Evolutionary conservation across 2,329 filamentous ascomycete species (phyloP).

Genomic region (Cladophialophora chaetospira): DNA sequence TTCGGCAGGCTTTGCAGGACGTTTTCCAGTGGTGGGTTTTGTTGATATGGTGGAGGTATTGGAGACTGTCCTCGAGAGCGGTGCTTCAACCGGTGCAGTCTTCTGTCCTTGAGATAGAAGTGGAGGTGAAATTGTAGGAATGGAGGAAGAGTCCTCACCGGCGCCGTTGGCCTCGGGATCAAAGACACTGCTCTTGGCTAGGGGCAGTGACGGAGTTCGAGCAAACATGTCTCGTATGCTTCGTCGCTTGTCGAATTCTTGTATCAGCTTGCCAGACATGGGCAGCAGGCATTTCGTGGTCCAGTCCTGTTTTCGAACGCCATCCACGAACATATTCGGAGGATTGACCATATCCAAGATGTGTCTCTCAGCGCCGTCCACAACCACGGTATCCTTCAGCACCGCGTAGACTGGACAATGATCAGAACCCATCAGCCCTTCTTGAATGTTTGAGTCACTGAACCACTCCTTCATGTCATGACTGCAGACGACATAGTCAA

Average conservation of each 20-base stretch:
- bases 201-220: slow-evolving; percentile 39
- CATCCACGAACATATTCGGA: slow-evolving; percentile 67
- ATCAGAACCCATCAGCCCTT: slow-evolving; percentile 90
- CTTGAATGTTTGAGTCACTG: slow-evolving; percentile 79
- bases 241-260: slow-evolving; percentile 65
- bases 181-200: not conserved
- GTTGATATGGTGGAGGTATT: slow-evolving; percentile 15
- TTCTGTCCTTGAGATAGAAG: not conserved
- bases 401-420: slow-evolving; percentile 90
- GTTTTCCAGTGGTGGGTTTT: slow-evolving; percentile 38
- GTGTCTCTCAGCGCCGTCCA: slow-evolving; percentile 53
- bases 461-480: slow-evolving; percentile 80
- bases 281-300: slow-evolving; percentile 67
- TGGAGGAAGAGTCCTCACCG: not conserved
- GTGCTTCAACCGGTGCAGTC: not conserved
- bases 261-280: slow-evolving; percentile 78
- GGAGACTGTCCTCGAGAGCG: slow-evolving; percentile 9
- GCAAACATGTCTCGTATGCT: slow-evolving; percentile 89
- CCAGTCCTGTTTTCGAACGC: slow-evolving; percentile 68
- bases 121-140: not conserved
- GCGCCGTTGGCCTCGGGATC: not conserved
- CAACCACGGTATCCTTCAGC: slow-evolving; percentile 64
- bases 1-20: slow-evolving; percentile 40
- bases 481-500: slow-evolving; percentile 90
- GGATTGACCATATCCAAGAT: slow-evolving; percentile 79